Percentiles rank a stretch among this genome's conserved stretches.
Conservation (phyloP, 495 filamentous ascomycete genomes). For the Neurospora pannonica region DNA sequence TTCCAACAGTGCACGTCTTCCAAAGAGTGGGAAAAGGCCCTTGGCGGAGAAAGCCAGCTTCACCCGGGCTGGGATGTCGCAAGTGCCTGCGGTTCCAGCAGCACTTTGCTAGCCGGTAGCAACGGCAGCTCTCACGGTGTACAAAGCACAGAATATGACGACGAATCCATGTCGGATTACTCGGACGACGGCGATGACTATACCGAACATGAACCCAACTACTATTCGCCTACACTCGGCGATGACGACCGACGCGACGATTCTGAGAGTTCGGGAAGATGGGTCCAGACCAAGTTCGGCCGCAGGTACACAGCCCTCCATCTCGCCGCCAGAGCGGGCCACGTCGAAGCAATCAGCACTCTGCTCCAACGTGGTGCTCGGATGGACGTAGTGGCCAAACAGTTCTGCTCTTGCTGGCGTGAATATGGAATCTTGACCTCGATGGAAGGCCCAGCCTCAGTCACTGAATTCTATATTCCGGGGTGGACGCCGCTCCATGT, state of each 20-base stretch:
- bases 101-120: neutral
- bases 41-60: neutral
- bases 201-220: neutral
- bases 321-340: conserved; percentile 24
- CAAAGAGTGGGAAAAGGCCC: conserved; percentile 10
- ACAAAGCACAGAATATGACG: conserved; percentile 3
- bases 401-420: conserved; percentile 22
- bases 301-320: conserved; percentile 24
- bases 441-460: conserved; percentile 6
- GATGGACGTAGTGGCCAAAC: conserved; percentile 11
- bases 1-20: conserved; percentile 11
- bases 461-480: neutral
- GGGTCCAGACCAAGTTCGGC: neutral
- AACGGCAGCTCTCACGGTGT: conserved; percentile 1
- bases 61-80: conserved; percentile 1
- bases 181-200: neutral
- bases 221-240: neutral
- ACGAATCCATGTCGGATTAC: conserved; percentile 4
- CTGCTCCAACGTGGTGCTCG: conserved; percentile 23
- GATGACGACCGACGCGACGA: neutral
- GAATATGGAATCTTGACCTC: conserved; percentile 18
- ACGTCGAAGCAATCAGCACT: conserved; percentile 18
- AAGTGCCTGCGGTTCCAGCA: neutral
- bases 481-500: conserved; percentile 28
- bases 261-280: neutral